These are phyloP conservation scores for Phialocephala sp. DNA, from an alignment of 2,329 filamentous ascomycete species.

Conservation along the genomic window DNA sequence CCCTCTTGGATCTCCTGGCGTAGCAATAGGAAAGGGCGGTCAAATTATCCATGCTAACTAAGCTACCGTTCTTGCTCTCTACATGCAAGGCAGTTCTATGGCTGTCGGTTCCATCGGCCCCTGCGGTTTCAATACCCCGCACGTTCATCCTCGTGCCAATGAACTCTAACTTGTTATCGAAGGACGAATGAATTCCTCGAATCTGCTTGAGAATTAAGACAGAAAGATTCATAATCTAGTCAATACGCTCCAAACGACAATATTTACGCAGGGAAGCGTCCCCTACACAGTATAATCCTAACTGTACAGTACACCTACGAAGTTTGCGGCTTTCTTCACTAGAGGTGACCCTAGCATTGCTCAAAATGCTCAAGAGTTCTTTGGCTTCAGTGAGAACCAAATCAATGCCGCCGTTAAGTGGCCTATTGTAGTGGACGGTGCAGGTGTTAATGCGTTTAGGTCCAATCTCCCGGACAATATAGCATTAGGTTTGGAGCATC, in stretches of 20 bases:
- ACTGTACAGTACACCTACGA: constrained; percentile 54
- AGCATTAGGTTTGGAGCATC: neutral
- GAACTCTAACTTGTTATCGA: constrained; percentile 57
- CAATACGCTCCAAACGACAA: constrained; percentile 51
- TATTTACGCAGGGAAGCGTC: constrained; percentile 58
- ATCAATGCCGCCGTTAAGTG: constrained; percentile 27
- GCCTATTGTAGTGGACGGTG: neutral
- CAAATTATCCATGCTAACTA: neutral
- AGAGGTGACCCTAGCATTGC: constrained; percentile 44
- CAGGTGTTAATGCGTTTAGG: neutral
- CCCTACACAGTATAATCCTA: constrained; percentile 61
- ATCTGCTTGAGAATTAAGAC: neutral
- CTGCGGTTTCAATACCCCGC: constrained; percentile 61
- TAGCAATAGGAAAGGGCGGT: neutral
- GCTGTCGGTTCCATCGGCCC: constrained; percentile 55
- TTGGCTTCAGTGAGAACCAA: constrained; percentile 40
- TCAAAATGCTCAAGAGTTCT: constrained; percentile 46
- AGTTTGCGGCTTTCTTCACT: constrained; percentile 52
- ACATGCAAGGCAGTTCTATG: constrained; percentile 43
- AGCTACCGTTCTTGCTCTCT: constrained; percentile 57
- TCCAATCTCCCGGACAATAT: neutral
- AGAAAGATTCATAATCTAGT: neutral
- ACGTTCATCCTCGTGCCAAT: constrained; percentile 57
- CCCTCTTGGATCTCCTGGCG: neutral
- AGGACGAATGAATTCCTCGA: constrained; percentile 50